phyloP scores from a whole-genome alignment of 2,329 filamentous ascomycete species.

The Tolypocladium sp. region DNA sequence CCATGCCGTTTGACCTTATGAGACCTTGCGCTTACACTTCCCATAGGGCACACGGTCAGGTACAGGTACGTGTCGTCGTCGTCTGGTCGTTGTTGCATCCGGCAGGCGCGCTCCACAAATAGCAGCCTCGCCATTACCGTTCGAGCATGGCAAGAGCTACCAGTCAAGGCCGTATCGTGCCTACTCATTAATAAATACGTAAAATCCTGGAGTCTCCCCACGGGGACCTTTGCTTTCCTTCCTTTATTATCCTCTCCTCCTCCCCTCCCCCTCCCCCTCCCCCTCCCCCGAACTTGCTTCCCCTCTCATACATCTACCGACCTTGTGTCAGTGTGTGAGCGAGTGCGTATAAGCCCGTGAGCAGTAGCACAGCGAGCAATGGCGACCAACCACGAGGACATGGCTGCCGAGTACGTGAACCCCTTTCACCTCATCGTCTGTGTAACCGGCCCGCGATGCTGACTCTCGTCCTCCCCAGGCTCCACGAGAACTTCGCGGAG shows the following conservation, averaged over 20 bases:
- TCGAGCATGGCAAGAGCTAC: not conserved
- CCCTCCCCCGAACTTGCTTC: not conserved
- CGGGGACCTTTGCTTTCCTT: not conserved
- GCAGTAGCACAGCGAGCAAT: not conserved
- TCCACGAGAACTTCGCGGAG: constrained; percentile 16
- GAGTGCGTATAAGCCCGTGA: not conserved
- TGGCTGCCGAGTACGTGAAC: constrained; percentile 1
- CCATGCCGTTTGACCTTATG: not conserved
- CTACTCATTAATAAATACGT: not conserved
- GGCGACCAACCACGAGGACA: constrained; percentile 2
- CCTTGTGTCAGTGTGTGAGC: not conserved
- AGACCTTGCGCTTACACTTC: too few relatives aligned
- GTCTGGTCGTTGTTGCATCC: not conserved
- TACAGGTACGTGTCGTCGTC: not conserved
- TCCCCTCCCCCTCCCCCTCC: not conserved
- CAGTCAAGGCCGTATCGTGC: not conserved
- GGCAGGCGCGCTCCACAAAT: not conserved
- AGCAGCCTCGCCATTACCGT: not conserved
- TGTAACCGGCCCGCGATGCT: not conserved
- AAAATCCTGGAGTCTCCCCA: not conserved
- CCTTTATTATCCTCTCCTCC: not conserved
- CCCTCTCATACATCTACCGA: not conserved
- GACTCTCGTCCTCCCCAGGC: constrained; percentile 8
- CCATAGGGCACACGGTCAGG: too few relatives aligned
- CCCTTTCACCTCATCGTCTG: not conserved